Percentiles rank a stretch among this genome's conserved stretches.
Conservation (phyloP, 2,329 filamentous ascomycete species). For the Dactylonectria macrodidyma region DNA sequence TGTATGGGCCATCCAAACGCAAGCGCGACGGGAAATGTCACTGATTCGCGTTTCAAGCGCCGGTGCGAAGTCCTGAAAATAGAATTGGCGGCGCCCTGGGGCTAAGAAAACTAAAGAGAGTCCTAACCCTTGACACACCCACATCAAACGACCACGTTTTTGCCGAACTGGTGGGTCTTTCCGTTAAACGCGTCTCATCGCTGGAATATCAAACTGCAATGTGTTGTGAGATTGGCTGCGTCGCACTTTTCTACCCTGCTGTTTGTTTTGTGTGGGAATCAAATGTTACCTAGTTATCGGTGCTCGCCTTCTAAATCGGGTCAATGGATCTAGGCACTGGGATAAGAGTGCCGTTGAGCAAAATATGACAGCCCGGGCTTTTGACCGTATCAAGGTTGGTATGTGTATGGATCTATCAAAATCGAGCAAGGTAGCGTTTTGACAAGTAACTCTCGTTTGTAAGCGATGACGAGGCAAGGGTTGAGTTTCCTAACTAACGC, state of each 20-base stretch:
- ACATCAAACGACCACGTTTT: background rate
- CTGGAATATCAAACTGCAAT: background rate
- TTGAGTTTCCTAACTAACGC: background rate
- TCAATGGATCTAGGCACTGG: background rate
- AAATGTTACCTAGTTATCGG: background rate
- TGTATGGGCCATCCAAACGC: background rate
- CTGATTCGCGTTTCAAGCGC: background rate
- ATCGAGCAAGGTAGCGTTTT: background rate
- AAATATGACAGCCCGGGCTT: background rate
- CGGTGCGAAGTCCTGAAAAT: background rate
- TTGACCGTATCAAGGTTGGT: background rate
- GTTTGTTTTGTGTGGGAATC: background rate
- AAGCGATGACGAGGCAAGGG: background rate
- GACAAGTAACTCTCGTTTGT: background rate
- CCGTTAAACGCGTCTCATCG: background rate
- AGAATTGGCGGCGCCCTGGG: background rate
- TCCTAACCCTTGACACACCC: background rate
- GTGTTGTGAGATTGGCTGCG: background rate
- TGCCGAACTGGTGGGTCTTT: background rate
- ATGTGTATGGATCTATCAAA: background rate
- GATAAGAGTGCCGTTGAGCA: background rate
- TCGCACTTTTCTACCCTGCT: background rate
- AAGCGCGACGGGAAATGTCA: background rate
- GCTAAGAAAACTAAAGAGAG: background rate
- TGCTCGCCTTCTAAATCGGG: background rate